phyloP scores from a whole-genome alignment of 225 moss, liverwort and hornwort genomes.

The Rhytidiadelphus loreus region DNA sequence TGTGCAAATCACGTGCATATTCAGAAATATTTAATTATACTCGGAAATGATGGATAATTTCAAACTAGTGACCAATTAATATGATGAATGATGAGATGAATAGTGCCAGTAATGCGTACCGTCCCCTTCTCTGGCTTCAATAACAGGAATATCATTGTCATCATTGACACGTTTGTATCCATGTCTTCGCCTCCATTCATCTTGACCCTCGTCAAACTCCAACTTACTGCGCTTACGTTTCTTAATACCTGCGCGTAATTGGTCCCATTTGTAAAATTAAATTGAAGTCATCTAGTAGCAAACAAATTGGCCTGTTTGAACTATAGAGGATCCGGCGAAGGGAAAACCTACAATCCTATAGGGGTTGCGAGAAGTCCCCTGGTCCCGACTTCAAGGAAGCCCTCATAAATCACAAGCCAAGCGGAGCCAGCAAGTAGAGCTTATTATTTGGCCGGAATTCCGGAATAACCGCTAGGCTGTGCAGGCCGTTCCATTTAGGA shows the following conservation, averaged over 20 bases:
- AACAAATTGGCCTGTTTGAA: background rate
- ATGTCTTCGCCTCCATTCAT: slow-evolving; percentile 86
- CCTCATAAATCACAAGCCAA: background rate
- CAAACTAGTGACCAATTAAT: background rate
- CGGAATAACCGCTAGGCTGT: background rate
- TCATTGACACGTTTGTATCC: slow-evolving; percentile 94
- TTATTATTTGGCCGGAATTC: background rate
- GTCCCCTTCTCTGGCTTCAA: slow-evolving; percentile 66
- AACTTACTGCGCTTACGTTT: slow-evolving; percentile 91
- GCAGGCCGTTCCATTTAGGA: background rate
- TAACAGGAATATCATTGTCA: slow-evolving; percentile 67
- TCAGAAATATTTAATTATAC: background rate
- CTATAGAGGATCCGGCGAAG: background rate
- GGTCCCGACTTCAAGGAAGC: background rate
- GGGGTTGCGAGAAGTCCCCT: too few relatives aligned
- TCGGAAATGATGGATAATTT: background rate
- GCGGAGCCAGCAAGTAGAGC: background rate
- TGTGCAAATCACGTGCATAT: background rate
- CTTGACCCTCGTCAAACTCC: slow-evolving; percentile 75
- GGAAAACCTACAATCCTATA: background rate
- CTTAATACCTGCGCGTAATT: slow-evolving; percentile 41
- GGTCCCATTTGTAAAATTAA: background rate
- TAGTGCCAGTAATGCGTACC: slow-evolving; percentile 27
- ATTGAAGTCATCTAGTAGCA: background rate
- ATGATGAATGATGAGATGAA: background rate